Evolutionary conservation across 441 rosid species (phyloP), one percentile per base, ranked within the genome.

Genomic region (Euphorbia celastroides): DNA sequence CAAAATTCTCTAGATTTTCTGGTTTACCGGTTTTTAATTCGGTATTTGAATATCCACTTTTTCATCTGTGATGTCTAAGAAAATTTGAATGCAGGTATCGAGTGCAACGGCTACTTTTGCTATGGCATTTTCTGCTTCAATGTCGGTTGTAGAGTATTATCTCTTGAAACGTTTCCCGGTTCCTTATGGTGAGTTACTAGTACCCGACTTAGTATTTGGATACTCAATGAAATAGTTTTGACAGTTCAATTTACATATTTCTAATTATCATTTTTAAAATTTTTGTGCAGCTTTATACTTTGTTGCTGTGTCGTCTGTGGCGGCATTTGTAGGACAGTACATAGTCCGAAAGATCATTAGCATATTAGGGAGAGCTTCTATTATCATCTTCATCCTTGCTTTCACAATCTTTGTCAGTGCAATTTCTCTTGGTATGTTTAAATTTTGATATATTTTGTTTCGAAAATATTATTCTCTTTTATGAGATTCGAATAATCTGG

Each of bases 61-160:
- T n/a, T n/a, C n/a, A n/a, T n/a, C n/a, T n/a, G n/a, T n/a, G n/a
- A n/a, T n/a, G n/a, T n/a, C n/a, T n/a, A n/a, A n/a, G n/a, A 44
- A 0, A 1, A 44, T 44, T 44, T 75, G 20, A 27, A 2, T 52
- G 66, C 80, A 87, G 93, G 90, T 87, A 0, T 79, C 93, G 44
- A 85, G 88, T 62, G 93, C 93, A 41, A 87, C 93, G 13, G 78
- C 93, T 57, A 83, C 88, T 32, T 83, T 87, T 42, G 87, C 86
- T 5, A 83, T 87, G 88, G 70, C 79, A 31, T 87, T 85, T 71
- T 83, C 93, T 8, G 78, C 90, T 10, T 85, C 93, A 26, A 85
- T 87, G 85, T 85, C 93, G 12, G 88, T 85, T 12, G 80, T 85
- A n/a, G 86, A 87, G 62, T 87, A 82, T 60, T 82, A 83, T 65